phyloP scores from a whole-genome alignment of 768 basidiomycete genomes.

The button mushroom (Agaricus bisporus) region DNA sequence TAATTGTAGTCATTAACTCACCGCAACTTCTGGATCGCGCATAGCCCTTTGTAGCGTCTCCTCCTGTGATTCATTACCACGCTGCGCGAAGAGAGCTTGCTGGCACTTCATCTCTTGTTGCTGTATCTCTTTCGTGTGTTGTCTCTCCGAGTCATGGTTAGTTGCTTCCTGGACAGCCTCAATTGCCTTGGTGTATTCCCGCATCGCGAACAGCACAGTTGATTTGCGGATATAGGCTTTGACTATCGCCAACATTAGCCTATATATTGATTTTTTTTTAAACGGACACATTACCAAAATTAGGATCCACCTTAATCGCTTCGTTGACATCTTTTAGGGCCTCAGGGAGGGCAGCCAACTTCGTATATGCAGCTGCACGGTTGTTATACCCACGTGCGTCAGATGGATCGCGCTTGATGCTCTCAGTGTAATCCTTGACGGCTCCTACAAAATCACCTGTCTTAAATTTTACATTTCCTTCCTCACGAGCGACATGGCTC shows the following conservation, averaged over 20 bases:
- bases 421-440: slow-evolving; percentile 90
- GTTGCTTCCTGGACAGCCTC: slow-evolving; percentile 75
- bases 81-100: slow-evolving; percentile 70
- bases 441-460: slow-evolving; percentile 85
- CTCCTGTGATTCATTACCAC: slow-evolving; percentile 84
- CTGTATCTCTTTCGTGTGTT: slow-evolving; percentile 80
- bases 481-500: slow-evolving; percentile 80
- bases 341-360: slow-evolving; percentile 89
- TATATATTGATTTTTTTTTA: background rate
- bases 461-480: slow-evolving; percentile 92
- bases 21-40: slow-evolving; percentile 94
- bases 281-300: slow-evolving; percentile 52
- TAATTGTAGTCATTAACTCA: slow-evolving; percentile 31
- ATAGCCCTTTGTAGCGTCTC: slow-evolving; percentile 90
- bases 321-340: slow-evolving; percentile 94
- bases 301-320: slow-evolving; percentile 87
- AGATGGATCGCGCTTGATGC: slow-evolving; percentile 89
- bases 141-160: slow-evolving; percentile 72
- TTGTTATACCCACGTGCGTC: slow-evolving; percentile 97
- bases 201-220: slow-evolving; percentile 82
- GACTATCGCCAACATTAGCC: slow-evolving; percentile 36
- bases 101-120: slow-evolving; percentile 77
- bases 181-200: slow-evolving; percentile 83
- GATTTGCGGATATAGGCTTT: slow-evolving; percentile 96
- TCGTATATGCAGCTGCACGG: slow-evolving; percentile 95